phyloP scores from a whole-genome alignment of 2,329 filamentous ascomycete genomes.

The Alternaria conjuncta region DNA sequence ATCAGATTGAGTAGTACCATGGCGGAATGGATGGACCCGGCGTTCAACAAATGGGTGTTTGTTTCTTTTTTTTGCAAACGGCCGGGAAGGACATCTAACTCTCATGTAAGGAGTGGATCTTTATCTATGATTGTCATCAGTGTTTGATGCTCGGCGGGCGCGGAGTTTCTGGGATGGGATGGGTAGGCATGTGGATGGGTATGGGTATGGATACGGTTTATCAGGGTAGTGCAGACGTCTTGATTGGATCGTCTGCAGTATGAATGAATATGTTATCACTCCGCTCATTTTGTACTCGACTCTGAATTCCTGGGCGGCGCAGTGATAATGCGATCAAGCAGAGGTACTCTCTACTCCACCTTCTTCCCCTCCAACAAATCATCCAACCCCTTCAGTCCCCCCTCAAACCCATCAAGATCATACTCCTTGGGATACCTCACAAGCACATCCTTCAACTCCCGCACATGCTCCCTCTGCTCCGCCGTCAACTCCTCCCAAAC shows the following conservation, averaged over 20 bases:
- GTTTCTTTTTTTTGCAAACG: background rate
- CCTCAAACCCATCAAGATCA: constrained; percentile 78
- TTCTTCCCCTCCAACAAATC: constrained; percentile 33
- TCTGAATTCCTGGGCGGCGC: background rate
- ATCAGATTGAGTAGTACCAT: constrained; percentile 15
- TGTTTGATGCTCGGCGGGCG: background rate
- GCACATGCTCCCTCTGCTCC: constrained; percentile 77
- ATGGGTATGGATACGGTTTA: background rate
- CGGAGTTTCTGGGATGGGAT: background rate
- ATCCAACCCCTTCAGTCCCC: constrained; percentile 70
- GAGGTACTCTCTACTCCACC: background rate
- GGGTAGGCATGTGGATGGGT: background rate
- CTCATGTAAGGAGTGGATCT: constrained; percentile 8
- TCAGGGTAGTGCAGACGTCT: background rate
- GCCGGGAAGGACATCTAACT: constrained; percentile 12
- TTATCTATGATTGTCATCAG: background rate
- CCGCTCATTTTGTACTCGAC: constrained; percentile 1
- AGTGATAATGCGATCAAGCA: background rate
- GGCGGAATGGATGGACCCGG: constrained; percentile 10
- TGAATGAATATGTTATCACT: constrained; percentile 5
- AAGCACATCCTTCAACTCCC: constrained; percentile 75
- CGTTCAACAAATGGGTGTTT: background rate
- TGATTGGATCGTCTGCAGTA: background rate
- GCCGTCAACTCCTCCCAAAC: constrained; percentile 88
- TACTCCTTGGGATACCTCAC: constrained; percentile 92